Percentiles rank a stretch among this genome's conserved stretches.
Evolutionary conservation across 495 filamentous ascomycete genomes (phyloP).

Genomic region (Entonaema liquescens): DNA sequence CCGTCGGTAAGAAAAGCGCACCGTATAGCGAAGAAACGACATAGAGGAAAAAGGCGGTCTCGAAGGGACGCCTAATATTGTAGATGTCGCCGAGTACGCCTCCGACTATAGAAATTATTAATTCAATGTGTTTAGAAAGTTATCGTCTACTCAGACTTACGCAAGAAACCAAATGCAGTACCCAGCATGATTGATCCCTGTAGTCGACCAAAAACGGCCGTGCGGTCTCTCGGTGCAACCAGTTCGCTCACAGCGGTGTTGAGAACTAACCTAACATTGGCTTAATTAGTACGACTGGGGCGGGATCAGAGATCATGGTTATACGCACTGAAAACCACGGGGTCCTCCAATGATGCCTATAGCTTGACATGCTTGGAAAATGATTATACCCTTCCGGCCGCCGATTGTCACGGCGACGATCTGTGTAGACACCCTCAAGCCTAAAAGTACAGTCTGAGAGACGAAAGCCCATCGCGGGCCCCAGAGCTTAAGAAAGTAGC

Average conservation of each 20-base stretch:
- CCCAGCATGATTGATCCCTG: constrained; percentile 66
- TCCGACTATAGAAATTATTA: constrained; percentile 47
- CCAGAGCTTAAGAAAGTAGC: constrained; percentile 64
- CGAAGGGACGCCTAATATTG: constrained; percentile 62
- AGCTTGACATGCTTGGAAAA: constrained; percentile 62
- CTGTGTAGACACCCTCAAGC: constrained; percentile 62
- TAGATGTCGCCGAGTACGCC: constrained; percentile 62
- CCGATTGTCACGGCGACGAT: constrained; percentile 62
- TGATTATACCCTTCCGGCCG: constrained; percentile 59
- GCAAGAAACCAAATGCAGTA: constrained; percentile 59
- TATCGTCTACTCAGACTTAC: constrained; percentile 39
- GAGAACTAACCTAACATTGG: constrained; percentile 52
- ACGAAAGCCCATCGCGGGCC: constrained; percentile 62
- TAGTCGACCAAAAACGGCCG: constrained; percentile 61
- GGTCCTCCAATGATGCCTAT: constrained; percentile 67
- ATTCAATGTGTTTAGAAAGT: not conserved
- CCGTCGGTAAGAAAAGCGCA: constrained; percentile 40
- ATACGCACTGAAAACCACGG: constrained; percentile 60
- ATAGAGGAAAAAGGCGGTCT: constrained; percentile 59
- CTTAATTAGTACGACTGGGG: not conserved
- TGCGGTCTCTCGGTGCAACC: constrained; percentile 58
- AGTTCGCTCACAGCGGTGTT: constrained; percentile 64
- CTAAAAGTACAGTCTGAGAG: constrained; percentile 61
- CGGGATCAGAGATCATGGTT: not conserved
- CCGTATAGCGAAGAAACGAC: constrained; percentile 52